Conservation (phyloP, 345 rosid species). For the Boechera stricta region DNA sequence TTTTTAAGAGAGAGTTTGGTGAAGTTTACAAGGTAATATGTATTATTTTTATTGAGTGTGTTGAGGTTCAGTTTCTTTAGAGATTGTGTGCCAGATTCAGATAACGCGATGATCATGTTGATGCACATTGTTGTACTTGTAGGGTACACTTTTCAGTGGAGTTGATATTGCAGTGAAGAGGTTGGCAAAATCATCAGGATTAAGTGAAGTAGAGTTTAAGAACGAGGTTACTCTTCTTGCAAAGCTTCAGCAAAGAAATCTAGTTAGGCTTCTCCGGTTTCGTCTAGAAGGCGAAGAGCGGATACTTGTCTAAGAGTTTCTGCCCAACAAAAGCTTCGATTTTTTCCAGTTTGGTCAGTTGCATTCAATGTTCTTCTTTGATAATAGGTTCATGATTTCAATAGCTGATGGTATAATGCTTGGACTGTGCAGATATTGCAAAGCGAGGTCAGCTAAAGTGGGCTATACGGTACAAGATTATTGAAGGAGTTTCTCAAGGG, state of each 20-base stretch:
- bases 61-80: background rate
- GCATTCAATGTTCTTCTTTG: too few relatives aligned
- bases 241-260: slow-evolving; percentile 3
- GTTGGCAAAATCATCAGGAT: background rate
- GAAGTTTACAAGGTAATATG: background rate
- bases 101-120: background rate
- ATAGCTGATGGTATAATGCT: too few relatives aligned
- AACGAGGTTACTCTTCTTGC: background rate
- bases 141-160: background rate
- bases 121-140: background rate
- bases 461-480: too few relatives aligned
- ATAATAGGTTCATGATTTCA: too few relatives aligned
- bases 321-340: background rate
- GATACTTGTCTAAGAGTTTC: background rate
- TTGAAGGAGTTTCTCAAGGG: too few relatives aligned
- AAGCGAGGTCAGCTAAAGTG: too few relatives aligned
- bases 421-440: too few relatives aligned
- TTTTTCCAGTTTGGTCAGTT: too few relatives aligned
- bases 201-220: background rate
- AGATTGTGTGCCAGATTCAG: background rate
- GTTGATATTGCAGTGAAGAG: background rate
- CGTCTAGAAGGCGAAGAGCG: background rate
- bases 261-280: background rate
- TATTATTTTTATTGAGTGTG: background rate
- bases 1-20: background rate